Conservation (phyloP, 2,329 filamentous ascomycete genomes). For the Penicillium sp. region DNA sequence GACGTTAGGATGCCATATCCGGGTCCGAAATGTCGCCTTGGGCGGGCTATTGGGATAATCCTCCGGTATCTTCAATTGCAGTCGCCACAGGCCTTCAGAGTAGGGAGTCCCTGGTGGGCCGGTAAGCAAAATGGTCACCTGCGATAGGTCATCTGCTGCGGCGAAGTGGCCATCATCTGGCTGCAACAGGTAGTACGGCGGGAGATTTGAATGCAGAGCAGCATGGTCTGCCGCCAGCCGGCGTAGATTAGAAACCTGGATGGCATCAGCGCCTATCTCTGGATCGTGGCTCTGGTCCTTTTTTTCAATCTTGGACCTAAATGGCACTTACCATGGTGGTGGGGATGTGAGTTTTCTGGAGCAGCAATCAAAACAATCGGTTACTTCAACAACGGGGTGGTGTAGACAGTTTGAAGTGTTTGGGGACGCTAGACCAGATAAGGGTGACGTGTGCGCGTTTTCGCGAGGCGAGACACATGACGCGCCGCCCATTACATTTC, state of each 20-base stretch:
- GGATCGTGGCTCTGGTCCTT: not conserved
- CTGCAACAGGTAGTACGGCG: constrained; percentile 62
- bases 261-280: constrained; percentile 1
- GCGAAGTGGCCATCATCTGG: constrained; percentile 32
- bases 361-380: constrained; percentile 16
- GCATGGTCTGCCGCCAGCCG: constrained; percentile 62
- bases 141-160: constrained; percentile 54
- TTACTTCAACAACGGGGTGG: constrained; percentile 25
- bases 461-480: constrained; percentile 4
- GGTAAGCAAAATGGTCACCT: constrained; percentile 58
- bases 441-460: constrained; percentile 17
- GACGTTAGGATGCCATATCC: constrained; percentile 65
- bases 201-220: constrained; percentile 55
- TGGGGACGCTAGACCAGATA: constrained; percentile 18
- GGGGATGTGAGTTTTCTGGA: constrained; percentile 4
- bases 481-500: constrained; percentile 21
- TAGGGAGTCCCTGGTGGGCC: constrained; percentile 63
- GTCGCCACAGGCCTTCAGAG: constrained; percentile 57
- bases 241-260: constrained; percentile 46
- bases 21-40: constrained; percentile 61
- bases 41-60: constrained; percentile 52
- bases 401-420: constrained; percentile 3
- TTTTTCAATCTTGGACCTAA: not conserved
- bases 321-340: constrained; percentile 20
- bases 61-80: constrained; percentile 60